These are phyloP conservation scores for Leccinum imitatum DNA, from an alignment of 768 basidiomycete species.

Conservation along the genomic window DNA sequence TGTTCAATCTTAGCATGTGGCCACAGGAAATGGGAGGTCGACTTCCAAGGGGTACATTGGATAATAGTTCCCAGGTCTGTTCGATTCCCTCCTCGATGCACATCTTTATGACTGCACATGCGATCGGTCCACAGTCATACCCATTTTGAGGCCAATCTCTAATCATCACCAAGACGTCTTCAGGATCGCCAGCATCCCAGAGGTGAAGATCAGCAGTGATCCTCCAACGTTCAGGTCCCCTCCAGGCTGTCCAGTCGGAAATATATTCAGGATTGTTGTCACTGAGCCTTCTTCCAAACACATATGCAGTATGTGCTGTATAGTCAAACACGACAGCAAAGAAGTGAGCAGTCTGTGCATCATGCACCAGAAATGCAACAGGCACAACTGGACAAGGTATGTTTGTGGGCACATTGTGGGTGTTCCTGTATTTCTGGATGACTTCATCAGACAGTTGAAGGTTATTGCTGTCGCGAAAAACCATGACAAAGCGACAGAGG, in stretches of 20 bases:
- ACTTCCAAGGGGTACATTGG: not conserved
- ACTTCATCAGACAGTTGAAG: not conserved
- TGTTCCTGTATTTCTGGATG: not conserved
- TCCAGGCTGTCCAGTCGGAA: not conserved
- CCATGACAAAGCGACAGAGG: not conserved
- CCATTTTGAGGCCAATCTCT: slow-evolving; percentile 10
- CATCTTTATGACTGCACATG: not conserved
- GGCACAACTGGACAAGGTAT: not conserved
- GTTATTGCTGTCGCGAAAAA: not conserved
- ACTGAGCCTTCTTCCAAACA: not conserved
- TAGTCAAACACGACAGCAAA: slow-evolving; percentile 3
- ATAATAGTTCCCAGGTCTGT: not conserved
- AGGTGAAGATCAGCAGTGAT: not conserved
- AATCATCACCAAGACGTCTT: not conserved
- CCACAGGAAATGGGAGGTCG: not conserved
- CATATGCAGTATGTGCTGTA: not conserved
- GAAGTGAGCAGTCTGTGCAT: not conserved
- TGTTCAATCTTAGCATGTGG: not conserved
- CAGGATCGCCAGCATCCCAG: not conserved
- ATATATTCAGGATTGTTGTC: not conserved
- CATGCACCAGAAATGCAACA: not conserved
- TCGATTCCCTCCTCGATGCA: not conserved
- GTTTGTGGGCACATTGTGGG: not conserved
- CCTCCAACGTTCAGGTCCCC: not conserved
- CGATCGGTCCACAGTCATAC: slow-evolving; percentile 8